Evolutionary conservation across 306 rosid genomes (phyloP), one percentile per base, ranked within the genome.

Genomic region (Sindora glabra): DNA sequence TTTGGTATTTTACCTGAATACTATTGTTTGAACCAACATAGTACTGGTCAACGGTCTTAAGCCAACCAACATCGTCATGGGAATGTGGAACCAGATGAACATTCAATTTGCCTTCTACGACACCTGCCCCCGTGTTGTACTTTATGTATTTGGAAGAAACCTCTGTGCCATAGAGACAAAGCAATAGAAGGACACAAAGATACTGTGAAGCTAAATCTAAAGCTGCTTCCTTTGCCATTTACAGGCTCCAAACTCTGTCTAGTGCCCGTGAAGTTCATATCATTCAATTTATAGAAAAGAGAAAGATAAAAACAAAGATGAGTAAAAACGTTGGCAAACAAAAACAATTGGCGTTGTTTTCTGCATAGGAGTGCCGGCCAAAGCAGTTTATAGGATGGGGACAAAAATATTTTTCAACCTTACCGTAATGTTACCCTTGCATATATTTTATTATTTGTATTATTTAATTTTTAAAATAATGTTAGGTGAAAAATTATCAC

Each of bases 31-130:
- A 76, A 19, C 97, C 97, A 70, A 91, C 86, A 58, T 77, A 91
- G 74, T 87, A 91, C 71, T 91, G 97, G 68, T 91, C 96, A 53
- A 87, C 3, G 0, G 95, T 91, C 64, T 91, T 87, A 38, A 91
- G 56, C 97, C 97, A 91, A 9, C 97, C 97, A 4, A 91, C 98
- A 39, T 91, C 98, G 12, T 91, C 98, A 22, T 91, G 96, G 0
- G 82, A 68, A 52, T 91, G 98, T 17, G 98, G 15, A 14, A 91
- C 98, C 64, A 87, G 69, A 48, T 91, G 98, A 62, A 91, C 87
- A 37, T 91, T 91, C 80, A 91, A 59, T 58, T 85, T 91, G 2
- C 89, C 97, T 14, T 77, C 62, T 23, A 79, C 89, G 38, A 79
- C 33, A 2, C 65, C 68, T 41, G 86, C 66, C 0, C 72, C 78